phyloP scores from a whole-genome alignment of 306 rosid genomes.

The Begonia masoniana region DNA sequence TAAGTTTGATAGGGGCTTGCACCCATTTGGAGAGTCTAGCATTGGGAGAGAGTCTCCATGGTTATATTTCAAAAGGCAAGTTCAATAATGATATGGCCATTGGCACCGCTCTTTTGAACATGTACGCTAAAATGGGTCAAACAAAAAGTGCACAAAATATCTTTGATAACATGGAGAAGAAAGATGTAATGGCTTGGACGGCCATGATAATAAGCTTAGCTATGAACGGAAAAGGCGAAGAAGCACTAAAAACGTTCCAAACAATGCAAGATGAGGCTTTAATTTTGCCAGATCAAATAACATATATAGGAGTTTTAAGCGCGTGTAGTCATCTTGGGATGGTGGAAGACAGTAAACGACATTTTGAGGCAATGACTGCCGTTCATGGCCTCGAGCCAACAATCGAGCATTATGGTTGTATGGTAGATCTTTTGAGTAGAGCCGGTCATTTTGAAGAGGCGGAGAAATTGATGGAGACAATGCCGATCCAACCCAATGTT shows the following conservation, averaged over 20 bases:
- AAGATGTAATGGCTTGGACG: conserved; percentile 65
- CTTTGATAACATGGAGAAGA: conserved; percentile 35
- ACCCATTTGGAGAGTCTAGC: conserved; percentile 33
- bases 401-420: conserved; percentile 70
- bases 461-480: conserved; percentile 30
- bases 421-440: conserved; percentile 71
- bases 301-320: conserved; percentile 49
- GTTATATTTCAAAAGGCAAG: conserved; percentile 29
- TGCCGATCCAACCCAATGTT: conserved; percentile 36
- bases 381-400: conserved; percentile 37
- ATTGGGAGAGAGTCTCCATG: conserved; percentile 52
- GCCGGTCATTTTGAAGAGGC: conserved; percentile 63
- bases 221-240: conserved; percentile 46
- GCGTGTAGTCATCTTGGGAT: conserved; percentile 64
- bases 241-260: conserved; percentile 43
- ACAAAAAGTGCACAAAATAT: conserved; percentile 29
- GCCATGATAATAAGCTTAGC: conserved; percentile 63
- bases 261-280: conserved; percentile 48
- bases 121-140: conserved; percentile 68
- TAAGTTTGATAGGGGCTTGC: conserved; percentile 42
- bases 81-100: conserved; percentile 23
- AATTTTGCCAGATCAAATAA: conserved; percentile 45
- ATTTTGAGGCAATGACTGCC: conserved; percentile 38
- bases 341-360: conserved; percentile 46
- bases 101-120: conserved; percentile 55